Percentiles rank a stretch among this genome's conserved stretches.
These are phyloP conservation scores for Patellaria atrata DNA, from an alignment of 495 filamentous ascomycete genomes.

Conservation along the genomic window DNA sequence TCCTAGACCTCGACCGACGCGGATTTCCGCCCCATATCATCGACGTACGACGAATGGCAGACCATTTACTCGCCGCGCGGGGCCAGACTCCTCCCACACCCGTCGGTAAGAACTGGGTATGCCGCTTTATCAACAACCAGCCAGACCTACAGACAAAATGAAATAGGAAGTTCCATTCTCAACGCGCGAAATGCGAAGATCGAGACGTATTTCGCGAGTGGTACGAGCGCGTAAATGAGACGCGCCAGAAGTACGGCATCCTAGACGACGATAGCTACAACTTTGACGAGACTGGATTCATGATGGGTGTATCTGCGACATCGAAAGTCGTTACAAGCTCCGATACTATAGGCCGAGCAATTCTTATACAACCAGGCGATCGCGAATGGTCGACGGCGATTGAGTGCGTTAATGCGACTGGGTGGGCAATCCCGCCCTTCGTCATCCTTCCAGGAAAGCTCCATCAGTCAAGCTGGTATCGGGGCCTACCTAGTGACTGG, in stretches of 20 bases:
- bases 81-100: too few species aligned
- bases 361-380: conserved; percentile 26
- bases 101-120: conserved; percentile 21
- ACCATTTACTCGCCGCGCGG: too few species aligned
- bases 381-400: conserved; percentile 30
- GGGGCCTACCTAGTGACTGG: conserved; percentile 19
- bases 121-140: conserved; percentile 25
- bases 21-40: too few species aligned
- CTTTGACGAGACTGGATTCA: conserved; percentile 33
- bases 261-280: conserved; percentile 31
- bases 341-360: conserved; percentile 15
- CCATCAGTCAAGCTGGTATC: conserved; percentile 22
- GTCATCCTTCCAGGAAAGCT: conserved; percentile 21
- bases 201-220: conserved; percentile 22
- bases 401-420: conserved; percentile 14
- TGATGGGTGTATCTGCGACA: conserved; percentile 23
- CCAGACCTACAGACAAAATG: conserved; percentile 23
- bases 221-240: conserved; percentile 26
- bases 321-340: conserved; percentile 9
- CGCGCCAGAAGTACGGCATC: conserved; percentile 27
- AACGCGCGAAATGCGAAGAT: conserved; percentile 29
- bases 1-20: too few species aligned
- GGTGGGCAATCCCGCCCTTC: conserved; percentile 11
- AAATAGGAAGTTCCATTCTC: conserved; percentile 22
- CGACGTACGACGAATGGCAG: too few species aligned